Percentiles rank a stretch among this genome's conserved stretches.
Evolutionary conservation across 345 rosid species (phyloP).

Genomic region (Salix caprea): DNA sequence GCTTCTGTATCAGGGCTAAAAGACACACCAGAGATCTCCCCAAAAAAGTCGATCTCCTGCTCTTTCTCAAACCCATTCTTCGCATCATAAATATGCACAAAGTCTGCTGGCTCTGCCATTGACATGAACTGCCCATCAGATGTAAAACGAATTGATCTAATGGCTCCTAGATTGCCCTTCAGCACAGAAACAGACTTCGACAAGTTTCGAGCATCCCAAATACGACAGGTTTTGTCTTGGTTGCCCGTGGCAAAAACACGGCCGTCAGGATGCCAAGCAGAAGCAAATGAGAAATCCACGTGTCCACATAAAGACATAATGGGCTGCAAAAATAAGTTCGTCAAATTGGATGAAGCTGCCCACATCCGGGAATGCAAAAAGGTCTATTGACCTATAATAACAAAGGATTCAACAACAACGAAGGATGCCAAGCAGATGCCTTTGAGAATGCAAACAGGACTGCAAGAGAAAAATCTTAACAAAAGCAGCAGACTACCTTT

Average conservation of each 20-base stretch:
- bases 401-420: neutral
- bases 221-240: slow-evolving; percentile 60
- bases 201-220: slow-evolving; percentile 51
- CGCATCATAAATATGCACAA: slow-evolving; percentile 53
- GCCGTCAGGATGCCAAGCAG: slow-evolving; percentile 63
- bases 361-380: neutral
- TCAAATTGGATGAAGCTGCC: slow-evolving; percentile 9
- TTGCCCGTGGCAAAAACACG: slow-evolving; percentile 56
- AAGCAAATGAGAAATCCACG: slow-evolving; percentile 58
- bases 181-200: slow-evolving; percentile 51
- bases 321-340: slow-evolving; percentile 30
- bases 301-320: slow-evolving; percentile 41
- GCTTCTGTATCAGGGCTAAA: slow-evolving; percentile 60
- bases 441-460: no score
- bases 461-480: neutral
- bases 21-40: slow-evolving; percentile 59
- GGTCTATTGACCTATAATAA: neutral
- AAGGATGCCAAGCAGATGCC: no score
- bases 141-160: slow-evolving; percentile 52
- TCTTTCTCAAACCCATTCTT: slow-evolving; percentile 50
- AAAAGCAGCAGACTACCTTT: slow-evolving; percentile 25
- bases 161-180: slow-evolving; percentile 61
- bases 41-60: slow-evolving; percentile 61
- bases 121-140: slow-evolving; percentile 59
- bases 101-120: slow-evolving; percentile 62